Conservation (phyloP, 129 eudicot species). For the Daucus carota region DNA sequence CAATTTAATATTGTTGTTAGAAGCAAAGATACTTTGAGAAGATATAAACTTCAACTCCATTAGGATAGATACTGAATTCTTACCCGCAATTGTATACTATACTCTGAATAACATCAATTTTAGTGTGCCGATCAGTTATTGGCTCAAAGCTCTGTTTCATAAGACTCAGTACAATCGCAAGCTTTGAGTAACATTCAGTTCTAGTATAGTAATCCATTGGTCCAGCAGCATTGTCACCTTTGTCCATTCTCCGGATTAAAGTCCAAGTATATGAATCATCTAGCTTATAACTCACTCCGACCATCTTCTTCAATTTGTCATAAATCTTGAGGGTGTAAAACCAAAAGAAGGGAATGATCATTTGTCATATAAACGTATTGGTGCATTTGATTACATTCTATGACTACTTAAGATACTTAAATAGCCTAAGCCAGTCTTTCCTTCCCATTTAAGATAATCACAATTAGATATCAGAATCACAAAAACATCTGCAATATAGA, state of each 20-base stretch:
- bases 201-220: constrained; percentile 19
- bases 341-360: not conserved
- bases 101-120: constrained; percentile 33
- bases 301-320: constrained; percentile 33
- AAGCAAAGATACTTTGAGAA: not conserved
- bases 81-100: constrained; percentile 61
- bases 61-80: constrained; percentile 12
- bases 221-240: constrained; percentile 21
- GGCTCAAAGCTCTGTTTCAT: constrained; percentile 48
- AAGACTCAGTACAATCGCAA: constrained; percentile 38
- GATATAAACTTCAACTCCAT: not conserved
- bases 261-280: constrained; percentile 45
- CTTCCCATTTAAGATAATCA: not conserved
- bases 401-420: not conserved
- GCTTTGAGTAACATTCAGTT: constrained; percentile 45
- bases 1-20: not conserved
- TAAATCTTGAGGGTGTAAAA: constrained; percentile 21
- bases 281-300: constrained; percentile 33
- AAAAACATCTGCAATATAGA: not conserved
- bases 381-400: not conserved
- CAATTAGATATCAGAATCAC: not conserved
- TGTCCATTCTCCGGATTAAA: constrained; percentile 35
- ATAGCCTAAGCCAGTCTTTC: not conserved
- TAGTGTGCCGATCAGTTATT: constrained; percentile 52
- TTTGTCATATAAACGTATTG: not conserved